These are phyloP conservation scores for Emericellopsis cladophorae DNA, from an alignment of 2,329 filamentous ascomycete genomes.

Conservation along the genomic window DNA sequence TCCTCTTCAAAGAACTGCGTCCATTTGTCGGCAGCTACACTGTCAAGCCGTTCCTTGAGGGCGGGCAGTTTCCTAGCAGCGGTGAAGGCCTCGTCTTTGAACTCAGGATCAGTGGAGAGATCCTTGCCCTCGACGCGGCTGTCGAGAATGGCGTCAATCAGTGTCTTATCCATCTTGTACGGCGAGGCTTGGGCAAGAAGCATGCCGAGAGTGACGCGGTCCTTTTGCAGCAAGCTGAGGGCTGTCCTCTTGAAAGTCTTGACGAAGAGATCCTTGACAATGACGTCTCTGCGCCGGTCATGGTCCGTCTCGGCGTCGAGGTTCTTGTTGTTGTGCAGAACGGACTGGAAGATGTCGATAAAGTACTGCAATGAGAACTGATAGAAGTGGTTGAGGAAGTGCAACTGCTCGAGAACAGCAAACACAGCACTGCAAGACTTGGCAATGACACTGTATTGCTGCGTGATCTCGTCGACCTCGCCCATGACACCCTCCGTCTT, in stretches of 20 bases:
- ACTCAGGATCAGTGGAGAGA: slow-evolving; percentile 54
- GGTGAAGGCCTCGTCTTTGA: slow-evolving; percentile 54
- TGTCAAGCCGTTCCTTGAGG: slow-evolving; percentile 61
- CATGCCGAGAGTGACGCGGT: slow-evolving; percentile 88
- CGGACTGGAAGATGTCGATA: slow-evolving; percentile 90
- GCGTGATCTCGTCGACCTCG: slow-evolving; percentile 91
- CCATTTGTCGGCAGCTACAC: slow-evolving; percentile 55
- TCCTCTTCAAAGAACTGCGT: slow-evolving; percentile 75
- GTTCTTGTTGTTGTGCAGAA: slow-evolving; percentile 69
- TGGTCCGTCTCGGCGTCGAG: slow-evolving; percentile 61
- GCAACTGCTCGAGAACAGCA: slow-evolving; percentile 88
- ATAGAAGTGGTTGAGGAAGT: slow-evolving; percentile 98
- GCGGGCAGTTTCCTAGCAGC: slow-evolving; percentile 56
- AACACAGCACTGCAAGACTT: slow-evolving; percentile 95
- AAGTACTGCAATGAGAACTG: slow-evolving; percentile 99
- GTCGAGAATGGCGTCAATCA: slow-evolving; percentile 81
- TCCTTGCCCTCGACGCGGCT: slow-evolving; percentile 64
- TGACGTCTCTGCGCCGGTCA: slow-evolving; percentile 72
- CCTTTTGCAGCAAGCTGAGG: slow-evolving; percentile 81
- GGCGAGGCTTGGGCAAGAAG: slow-evolving; percentile 92
- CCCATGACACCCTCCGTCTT: slow-evolving; percentile 97
- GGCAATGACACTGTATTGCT: slow-evolving; percentile 87
- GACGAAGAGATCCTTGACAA: slow-evolving; percentile 83
- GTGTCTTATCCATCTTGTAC: slow-evolving; percentile 81
- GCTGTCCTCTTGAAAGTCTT: slow-evolving; percentile 91